phyloP scores from a whole-genome alignment of 2,329 filamentous ascomycete species.

The Ophiostoma triangulosporum region DNA sequence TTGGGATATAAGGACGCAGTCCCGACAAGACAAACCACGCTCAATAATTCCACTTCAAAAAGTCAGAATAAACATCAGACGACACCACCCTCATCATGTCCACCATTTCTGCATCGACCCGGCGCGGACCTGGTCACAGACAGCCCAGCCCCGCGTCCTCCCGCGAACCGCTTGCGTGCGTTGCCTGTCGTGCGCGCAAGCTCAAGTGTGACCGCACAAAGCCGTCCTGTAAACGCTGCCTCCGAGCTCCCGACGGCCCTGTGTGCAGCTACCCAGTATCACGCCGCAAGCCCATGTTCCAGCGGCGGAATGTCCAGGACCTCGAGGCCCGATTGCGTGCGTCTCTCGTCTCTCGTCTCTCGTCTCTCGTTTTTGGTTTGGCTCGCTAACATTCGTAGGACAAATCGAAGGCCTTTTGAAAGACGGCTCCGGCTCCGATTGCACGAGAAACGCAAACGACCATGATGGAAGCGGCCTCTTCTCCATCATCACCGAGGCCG shows the following conservation, averaged over 20 bases:
- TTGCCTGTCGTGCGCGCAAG: slow-evolving; percentile 73
- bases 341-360: background rate
- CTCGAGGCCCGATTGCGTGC: slow-evolving; percentile 77
- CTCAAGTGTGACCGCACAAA: slow-evolving; percentile 73
- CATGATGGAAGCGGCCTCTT: background rate
- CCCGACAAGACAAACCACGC: too few species aligned
- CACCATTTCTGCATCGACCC: background rate
- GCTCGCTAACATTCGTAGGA: slow-evolving; percentile 29
- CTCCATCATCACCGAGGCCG: background rate
- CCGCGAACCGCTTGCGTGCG: slow-evolving; percentile 54
- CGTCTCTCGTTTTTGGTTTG: background rate
- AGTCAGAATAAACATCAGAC: too few species aligned
- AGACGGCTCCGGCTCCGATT: slow-evolving; percentile 29
- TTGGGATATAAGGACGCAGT: too few species aligned
- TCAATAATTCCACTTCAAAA: too few species aligned
- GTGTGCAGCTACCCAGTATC: slow-evolving; percentile 84
- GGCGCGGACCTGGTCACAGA: background rate
- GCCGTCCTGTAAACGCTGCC: slow-evolving; percentile 70
- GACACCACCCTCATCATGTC: too few species aligned
- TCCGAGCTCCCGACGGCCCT: slow-evolving; percentile 45
- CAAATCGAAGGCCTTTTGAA: slow-evolving; percentile 74
- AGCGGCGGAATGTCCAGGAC: slow-evolving; percentile 80
- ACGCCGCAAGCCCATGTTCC: slow-evolving; percentile 74
- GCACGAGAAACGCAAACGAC: background rate
- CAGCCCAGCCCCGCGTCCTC: background rate